A percentile compares a stretch with the other conserved stretches of the same genome.
These are phyloP conservation scores for Pleurotus tuber-regium DNA, from an alignment of 768 basidiomycete genomes.

Conservation along the genomic window DNA sequence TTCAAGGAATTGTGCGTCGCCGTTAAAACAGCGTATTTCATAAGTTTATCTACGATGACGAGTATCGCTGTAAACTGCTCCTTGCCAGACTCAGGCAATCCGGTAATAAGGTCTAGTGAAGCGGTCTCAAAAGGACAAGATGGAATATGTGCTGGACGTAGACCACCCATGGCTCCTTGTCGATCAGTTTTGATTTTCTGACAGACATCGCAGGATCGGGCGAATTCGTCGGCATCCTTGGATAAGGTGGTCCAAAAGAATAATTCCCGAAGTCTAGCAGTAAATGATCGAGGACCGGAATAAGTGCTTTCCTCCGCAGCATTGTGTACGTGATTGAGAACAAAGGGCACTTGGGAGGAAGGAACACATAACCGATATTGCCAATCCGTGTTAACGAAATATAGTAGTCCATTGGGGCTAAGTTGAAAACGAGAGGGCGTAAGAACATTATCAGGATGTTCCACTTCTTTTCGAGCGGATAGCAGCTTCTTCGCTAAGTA, in stretches of 20 bases:
- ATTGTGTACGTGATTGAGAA: slow-evolving; percentile 18
- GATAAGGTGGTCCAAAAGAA: slow-evolving; percentile 12
- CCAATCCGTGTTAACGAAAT: no score
- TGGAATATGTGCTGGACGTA: slow-evolving; percentile 19
- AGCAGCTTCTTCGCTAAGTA: slow-evolving; percentile 13
- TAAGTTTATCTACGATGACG: slow-evolving; percentile 23
- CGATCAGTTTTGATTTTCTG: slow-evolving; percentile 22
- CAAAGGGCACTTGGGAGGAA: not conserved
- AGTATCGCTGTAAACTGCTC: slow-evolving; percentile 17
- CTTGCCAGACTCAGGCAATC: slow-evolving; percentile 17
- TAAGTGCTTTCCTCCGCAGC: slow-evolving; percentile 14
- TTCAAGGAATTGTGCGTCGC: slow-evolving; percentile 15
- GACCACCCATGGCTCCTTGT: no score
- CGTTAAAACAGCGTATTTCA: slow-evolving; percentile 18
- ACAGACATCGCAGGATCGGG: slow-evolving; percentile 18
- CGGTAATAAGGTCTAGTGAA: slow-evolving; percentile 19
- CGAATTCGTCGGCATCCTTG: slow-evolving; percentile 13
- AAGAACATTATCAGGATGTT: slow-evolving; percentile 4
- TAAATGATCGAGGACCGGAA: slow-evolving; percentile 9
- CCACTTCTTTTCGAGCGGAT: slow-evolving; percentile 9
- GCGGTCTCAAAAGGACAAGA: slow-evolving; percentile 17
- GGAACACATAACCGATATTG: slow-evolving; percentile 18
- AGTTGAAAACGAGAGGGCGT: slow-evolving; percentile 13
- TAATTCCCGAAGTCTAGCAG: slow-evolving; percentile 7
- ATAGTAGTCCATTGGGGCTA: no score